Base-by-base conservation (phyloP, 179 eudicot genomes). In the Amaranthus tricolor region DNA sequence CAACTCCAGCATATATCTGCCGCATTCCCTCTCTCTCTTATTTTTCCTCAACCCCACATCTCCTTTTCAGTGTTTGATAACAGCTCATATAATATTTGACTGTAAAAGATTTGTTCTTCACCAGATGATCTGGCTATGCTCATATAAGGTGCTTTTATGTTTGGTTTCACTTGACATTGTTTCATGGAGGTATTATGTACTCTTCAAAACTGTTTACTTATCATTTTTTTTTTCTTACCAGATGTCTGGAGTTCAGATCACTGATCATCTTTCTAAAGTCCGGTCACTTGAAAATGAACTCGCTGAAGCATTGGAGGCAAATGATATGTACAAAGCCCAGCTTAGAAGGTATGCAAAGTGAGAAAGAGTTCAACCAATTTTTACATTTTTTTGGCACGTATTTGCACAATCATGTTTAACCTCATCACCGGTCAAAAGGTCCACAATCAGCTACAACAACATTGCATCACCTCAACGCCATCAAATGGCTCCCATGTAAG, bases 251-350 rank as follows among this genome's bases (percentile, higher is more conserved):
- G 73, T 65, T n/a, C 66, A 66, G 55, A 76, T 53, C 45, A 56
- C 71, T 68, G 88, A 86, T 77, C 76, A 79, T 52, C 44, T 57
- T 40, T 78, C 82, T 20, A 87, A 82, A 68, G 72, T 86, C 57
- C 85, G 84, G 83, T 76, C 83, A 71, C 90, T 91, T 71, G 90
- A 91, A 83, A 76, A 73, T 67, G 89, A 87, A 78, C 89, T 88
- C 60, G 82, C 88, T 65, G 88, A 86, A 81, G 94, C 92, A 68
- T 70, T 86, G 72, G 91, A 91, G 82, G 94, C 88, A 72, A 91
- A 86, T 73, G 80, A 88, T 56, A 90, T 83, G 80, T 91, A 83
- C 82, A 84, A 88, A 83, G 50, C 70, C 66, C 92, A 91, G 84
- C 87, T 91, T 72, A 80, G 74, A 72, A 88, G 97, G 94, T 91